These are phyloP conservation scores for Tolypocladium cylindrosporum DNA, from an alignment of 2,329 filamentous ascomycete genomes.

Conservation along the genomic window DNA sequence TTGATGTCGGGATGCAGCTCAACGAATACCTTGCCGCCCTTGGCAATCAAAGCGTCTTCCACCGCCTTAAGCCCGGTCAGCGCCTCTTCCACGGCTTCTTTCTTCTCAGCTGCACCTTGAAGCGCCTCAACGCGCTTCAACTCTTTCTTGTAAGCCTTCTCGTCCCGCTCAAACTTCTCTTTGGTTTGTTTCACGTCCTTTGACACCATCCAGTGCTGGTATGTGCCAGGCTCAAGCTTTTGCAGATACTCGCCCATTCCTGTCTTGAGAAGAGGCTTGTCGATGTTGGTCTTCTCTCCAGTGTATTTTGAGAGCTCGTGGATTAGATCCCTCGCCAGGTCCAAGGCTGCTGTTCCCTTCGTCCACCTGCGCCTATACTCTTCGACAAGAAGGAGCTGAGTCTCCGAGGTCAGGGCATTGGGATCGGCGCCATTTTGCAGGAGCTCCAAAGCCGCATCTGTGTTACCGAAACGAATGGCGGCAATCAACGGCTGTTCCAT, in stretches of 20 bases:
- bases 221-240: conserved; percentile 42
- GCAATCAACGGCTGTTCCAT: conserved; percentile 57
- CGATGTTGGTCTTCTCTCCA: conserved; percentile 4
- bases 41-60: conserved; percentile 41
- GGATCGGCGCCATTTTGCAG: conserved; percentile 55
- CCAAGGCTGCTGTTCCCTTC: conserved; percentile 43
- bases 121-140: conserved; percentile 7
- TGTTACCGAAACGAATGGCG: conserved; percentile 37
- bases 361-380: conserved; percentile 21
- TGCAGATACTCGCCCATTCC: conserved; percentile 43
- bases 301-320: conserved; percentile 36
- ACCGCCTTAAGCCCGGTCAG: conserved; percentile 44
- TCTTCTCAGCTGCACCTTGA: conserved; percentile 36
- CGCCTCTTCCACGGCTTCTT: conserved; percentile 39
- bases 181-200: conserved; percentile 24
- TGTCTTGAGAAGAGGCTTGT: conserved; percentile 8
- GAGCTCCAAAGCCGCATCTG: conserved; percentile 44
- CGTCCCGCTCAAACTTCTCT: conserved; percentile 18
- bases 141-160: conserved; percentile 17
- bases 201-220: conserved; percentile 45
- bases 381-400: conserved; percentile 24
- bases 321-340: conserved; percentile 46
- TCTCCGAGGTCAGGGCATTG: conserved; percentile 42
- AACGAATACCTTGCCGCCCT: conserved; percentile 55
- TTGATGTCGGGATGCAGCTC: conserved; percentile 50